A percentile compares a stretch with the other conserved stretches of the same genome.
phyloP scores from a whole-genome alignment of 345 rosid species.

The Gossypium rotundifolium region DNA sequence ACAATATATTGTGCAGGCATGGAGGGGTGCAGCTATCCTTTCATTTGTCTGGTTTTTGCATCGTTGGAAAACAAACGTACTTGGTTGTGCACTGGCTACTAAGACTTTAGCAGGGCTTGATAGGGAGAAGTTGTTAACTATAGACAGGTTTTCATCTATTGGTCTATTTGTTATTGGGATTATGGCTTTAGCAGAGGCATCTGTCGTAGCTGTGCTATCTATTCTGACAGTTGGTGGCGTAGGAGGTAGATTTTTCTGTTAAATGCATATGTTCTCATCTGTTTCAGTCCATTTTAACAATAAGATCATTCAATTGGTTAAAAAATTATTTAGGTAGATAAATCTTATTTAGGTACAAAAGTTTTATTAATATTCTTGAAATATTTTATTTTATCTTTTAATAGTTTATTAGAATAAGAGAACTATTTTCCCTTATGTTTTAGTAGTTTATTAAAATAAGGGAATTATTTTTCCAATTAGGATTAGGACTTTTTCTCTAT shows the following conservation, averaged over 20 bases:
- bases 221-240: slow-evolving; percentile 92
- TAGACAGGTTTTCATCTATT: slow-evolving; percentile 78
- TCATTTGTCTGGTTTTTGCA: slow-evolving; percentile 84
- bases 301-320: background rate
- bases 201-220: slow-evolving; percentile 94
- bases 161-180: slow-evolving; percentile 68
- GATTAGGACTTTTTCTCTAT: too few relatives aligned
- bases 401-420: too few relatives aligned
- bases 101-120: slow-evolving; percentile 43
- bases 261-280: slow-evolving; percentile 9
- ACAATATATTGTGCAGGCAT: slow-evolving; percentile 54
- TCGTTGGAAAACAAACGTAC: slow-evolving; percentile 76
- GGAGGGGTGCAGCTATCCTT: slow-evolving; percentile 73
- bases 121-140: slow-evolving; percentile 56
- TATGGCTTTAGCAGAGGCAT: slow-evolving; percentile 92
- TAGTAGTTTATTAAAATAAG: too few relatives aligned
- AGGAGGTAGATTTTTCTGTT: slow-evolving; percentile 51
- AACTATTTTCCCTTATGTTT: too few relatives aligned
- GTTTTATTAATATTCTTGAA: too few relatives aligned
- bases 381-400: too few relatives aligned
- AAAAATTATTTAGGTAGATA: too few relatives aligned
- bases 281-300: background rate
- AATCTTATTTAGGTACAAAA: too few relatives aligned
- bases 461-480: too few relatives aligned
- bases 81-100: slow-evolving; percentile 46